Conservation (phyloP, 257 asterid species). For the Fraxinus americana region DNA sequence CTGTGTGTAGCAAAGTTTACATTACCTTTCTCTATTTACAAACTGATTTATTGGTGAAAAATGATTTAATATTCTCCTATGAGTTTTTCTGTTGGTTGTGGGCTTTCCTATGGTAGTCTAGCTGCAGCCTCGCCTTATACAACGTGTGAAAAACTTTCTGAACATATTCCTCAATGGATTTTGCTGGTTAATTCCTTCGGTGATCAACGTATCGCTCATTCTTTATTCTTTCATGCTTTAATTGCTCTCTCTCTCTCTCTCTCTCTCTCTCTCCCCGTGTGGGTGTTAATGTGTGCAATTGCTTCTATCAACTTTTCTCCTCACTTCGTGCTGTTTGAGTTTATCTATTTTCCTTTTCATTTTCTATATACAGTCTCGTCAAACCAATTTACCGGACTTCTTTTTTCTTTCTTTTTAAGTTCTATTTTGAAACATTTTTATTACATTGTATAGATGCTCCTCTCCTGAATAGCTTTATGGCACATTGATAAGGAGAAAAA, state of each 20-base stretch:
- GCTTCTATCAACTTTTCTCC: not conserved
- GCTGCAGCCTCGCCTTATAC: not conserved
- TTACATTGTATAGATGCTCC: not conserved
- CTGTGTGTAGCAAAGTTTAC: not conserved
- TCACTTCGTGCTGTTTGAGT: not conserved
- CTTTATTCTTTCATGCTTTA: not conserved
- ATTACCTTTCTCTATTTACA: not conserved
- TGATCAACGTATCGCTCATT: not conserved
- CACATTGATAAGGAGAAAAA: not conserved
- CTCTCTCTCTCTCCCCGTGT: not conserved
- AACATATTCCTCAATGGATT: slow-evolving; percentile 78
- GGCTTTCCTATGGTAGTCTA: not conserved
- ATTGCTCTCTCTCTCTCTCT: not conserved
- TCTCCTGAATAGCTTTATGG: not conserved
- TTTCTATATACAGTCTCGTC: not conserved
- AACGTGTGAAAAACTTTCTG: slow-evolving; percentile 40
- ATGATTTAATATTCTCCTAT: slow-evolving; percentile 1
- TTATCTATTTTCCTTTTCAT: not conserved
- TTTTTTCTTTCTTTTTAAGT: slow-evolving; percentile 6
- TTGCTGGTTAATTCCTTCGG: slow-evolving; percentile 37
- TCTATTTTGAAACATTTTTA: not conserved
- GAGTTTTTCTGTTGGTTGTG: not conserved
- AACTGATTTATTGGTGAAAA: slow-evolving; percentile 1
- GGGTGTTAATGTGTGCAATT: not conserved
- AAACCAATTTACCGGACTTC: not conserved